Base-by-base conservation (phyloP, 352 stramenopile genomes). In the Pythium graminicola region DNA sequence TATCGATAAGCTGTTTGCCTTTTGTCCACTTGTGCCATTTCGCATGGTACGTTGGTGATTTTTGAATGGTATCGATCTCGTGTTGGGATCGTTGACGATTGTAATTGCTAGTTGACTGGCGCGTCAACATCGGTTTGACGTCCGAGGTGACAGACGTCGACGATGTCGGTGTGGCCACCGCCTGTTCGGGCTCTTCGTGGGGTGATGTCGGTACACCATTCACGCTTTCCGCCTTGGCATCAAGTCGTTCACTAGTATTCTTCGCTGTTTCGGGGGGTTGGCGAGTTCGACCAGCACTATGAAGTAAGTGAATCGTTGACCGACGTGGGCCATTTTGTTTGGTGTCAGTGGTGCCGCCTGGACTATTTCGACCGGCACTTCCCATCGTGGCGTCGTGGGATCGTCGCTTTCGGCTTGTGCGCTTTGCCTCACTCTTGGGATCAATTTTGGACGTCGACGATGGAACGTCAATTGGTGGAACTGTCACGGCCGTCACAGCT, bases 21-120 rank as follows among this genome's bases (percentile, higher is more conserved):
- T 62, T 67, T 6, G 75, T 49, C 75, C 73, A 86, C 26, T 70
- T 70, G 1, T 62, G 54, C 75, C 75, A 89, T 19, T 83, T 84
- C 19, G 72, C 70, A 64, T 82, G 78, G 45, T 89, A 89, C 13
- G 32, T 31, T 14, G 49, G 60, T n/a, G 60, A 61, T 7, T 43
- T 35, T 26, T 48, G 50, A 1, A 58, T 14, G 0, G 24, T 14
- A 5, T 56, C 51, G 23, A 36, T 48, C 40, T 50, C 49, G 14
- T 50, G 13, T 16, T 50, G 17, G 3, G 50, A 52, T 20, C 50
- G 57, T 13, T 55, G 56, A 7, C 50, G 45, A 4, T 49, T 17
- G 26, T 56, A 40, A 7, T 55, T 35, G 16, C 17, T 46, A 9
- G 31, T 42, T n/a, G 46, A 43, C 6, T 6, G 23, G 19, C 23